Conservation (phyloP, 75 land plant genomes). For the Cupressus sempervirens region DNA sequence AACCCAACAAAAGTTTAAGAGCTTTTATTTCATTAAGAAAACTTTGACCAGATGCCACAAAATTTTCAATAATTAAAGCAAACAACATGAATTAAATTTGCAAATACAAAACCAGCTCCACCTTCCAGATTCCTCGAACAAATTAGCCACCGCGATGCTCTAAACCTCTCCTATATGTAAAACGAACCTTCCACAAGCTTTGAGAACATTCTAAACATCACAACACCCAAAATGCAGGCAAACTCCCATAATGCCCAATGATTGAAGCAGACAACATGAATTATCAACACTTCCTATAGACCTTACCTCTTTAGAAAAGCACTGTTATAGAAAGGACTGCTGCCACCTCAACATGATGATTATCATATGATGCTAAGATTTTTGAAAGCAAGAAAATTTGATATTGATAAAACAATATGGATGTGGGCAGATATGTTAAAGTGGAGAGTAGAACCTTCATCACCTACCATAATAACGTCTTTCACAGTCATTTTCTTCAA, state of each 20-base stretch:
- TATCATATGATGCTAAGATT: constrained; percentile 85
- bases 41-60: neutral
- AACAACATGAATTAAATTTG: neutral
- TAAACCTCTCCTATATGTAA: neutral
- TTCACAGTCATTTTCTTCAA: too few relatives aligned
- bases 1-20: neutral
- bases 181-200: neutral
- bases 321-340: constrained; percentile 50
- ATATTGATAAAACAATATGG: too few relatives aligned
- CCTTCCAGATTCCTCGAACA: neutral
- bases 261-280: neutral
- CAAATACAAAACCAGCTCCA: neutral
- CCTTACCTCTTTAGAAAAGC: constrained; percentile 37
- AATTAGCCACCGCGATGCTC: neutral
- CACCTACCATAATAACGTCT: too few relatives aligned
- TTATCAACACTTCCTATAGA: neutral
- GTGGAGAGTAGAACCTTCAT: too few relatives aligned
- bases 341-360: constrained; percentile 81
- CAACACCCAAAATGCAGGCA: too few relatives aligned
- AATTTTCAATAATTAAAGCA: neutral
- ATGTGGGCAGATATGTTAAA: too few relatives aligned
- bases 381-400: too few relatives aligned
- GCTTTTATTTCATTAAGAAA: too few relatives aligned
- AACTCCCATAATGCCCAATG: neutral
- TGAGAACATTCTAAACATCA: neutral